Percentiles rank a stretch among this genome's conserved stretches.
phyloP scores from a whole-genome alignment of 2,329 filamentous ascomycete species.

The Sphaerulina populicola region DNA sequence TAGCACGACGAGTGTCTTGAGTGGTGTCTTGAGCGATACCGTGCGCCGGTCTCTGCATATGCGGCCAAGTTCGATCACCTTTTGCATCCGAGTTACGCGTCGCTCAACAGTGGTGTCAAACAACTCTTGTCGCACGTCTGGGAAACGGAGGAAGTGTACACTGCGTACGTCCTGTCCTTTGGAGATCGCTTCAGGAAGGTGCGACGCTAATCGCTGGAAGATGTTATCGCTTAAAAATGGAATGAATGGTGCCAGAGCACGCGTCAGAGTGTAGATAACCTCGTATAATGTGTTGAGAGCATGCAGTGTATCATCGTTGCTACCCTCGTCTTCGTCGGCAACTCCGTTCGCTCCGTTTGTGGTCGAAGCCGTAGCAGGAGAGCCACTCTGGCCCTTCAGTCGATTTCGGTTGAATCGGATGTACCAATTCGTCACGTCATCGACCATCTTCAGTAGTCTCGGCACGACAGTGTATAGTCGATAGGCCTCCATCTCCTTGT shows the following conservation, averaged over 20 bases:
- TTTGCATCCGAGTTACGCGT: constrained; percentile 83
- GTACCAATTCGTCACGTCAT: constrained; percentile 98
- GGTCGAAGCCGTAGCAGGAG: constrained; percentile 17
- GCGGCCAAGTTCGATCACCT: constrained; percentile 83
- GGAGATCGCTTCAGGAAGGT: constrained; percentile 64
- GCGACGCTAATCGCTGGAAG: constrained; percentile 71
- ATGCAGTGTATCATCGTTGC: constrained; percentile 70
- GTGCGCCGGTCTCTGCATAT: constrained; percentile 76
- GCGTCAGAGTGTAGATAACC: constrained; percentile 79
- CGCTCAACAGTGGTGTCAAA: constrained; percentile 83
- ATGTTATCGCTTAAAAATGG: constrained; percentile 95
- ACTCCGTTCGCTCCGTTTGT: constrained; percentile 19
- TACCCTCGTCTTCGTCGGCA: constrained; percentile 54
- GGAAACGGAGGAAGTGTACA: constrained; percentile 87
- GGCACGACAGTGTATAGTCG: constrained; percentile 78
- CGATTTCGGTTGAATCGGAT: constrained; percentile 89
- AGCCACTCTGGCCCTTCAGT: constrained; percentile 58
- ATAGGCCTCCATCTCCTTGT: constrained; percentile 78
- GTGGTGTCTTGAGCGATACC: constrained; percentile 79
- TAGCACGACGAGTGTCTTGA: constrained; percentile 83
- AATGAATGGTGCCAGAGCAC: constrained; percentile 85
- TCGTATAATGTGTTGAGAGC: constrained; percentile 92
- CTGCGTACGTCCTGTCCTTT: constrained; percentile 65
- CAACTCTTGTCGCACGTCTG: constrained; percentile 76
- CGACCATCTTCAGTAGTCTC: constrained; percentile 62